Evolutionary conservation across 164 flowering plant genomes (phyloP), one percentile per base, ranked within the genome.

Genomic region (Malania oleifera): DNA sequence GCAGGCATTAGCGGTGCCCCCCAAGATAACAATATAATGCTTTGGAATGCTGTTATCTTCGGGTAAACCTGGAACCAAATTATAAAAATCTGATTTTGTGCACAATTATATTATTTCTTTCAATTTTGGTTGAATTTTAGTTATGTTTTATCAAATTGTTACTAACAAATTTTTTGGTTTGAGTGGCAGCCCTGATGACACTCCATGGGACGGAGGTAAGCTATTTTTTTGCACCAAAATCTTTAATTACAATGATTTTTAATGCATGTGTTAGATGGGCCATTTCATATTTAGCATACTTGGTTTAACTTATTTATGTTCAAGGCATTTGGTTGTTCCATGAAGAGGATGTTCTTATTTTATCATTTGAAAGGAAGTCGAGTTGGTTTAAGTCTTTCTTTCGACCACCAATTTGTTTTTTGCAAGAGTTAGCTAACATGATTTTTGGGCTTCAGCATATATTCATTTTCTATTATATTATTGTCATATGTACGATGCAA

Each of bases 171-270:
- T 65, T 53, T 63, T 22, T 62, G 53, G 29, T 63, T 73, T 75
- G 28, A 39, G 49, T 73, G 86, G 95, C 90, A 89, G 97, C 46
- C 97, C 97, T 52, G 97, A 87, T 83, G 97, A 89, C 69, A 89
- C 95, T 59, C 90, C 97, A 20, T 89, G 97, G 97, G 97, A 89
- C 75, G 96, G 97, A 79, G 97, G 97, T 89, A 67, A 79, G 83
- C 72, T 39, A 26, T 27, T 52, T 50, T 23, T 31, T 9, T 31
- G 24, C 46, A 24, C 29, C 13, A 22, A 19, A 14, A 7, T 7
- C 6, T 14, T 28, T 23, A 12, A 14, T 38, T 35, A 12, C 17
- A 18, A 14, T 47, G 15, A 45, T 37, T 37, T 19, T 15, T 22
- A 44, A 10, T 8, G 43, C 50, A 38, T 23, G 25, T 19, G 19